These are phyloP conservation scores for Suhomyces bolitotheri DNA, from an alignment of 1,139 yeast genomes.

Conservation along the genomic window DNA sequence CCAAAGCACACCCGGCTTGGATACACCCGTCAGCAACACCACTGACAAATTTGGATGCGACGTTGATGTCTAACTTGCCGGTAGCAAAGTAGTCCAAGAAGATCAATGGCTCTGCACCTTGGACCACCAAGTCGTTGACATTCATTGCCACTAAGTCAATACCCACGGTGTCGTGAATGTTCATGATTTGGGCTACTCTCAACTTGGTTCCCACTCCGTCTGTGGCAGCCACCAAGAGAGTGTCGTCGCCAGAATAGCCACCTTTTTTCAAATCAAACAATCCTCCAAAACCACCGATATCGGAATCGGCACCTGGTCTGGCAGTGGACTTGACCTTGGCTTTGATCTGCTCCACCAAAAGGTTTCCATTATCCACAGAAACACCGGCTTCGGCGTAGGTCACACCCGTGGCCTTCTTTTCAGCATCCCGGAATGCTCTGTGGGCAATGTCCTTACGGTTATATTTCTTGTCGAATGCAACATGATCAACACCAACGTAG, in stretches of 20 bases:
- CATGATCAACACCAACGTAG: constrained; percentile 77
- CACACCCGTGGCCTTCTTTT: constrained; percentile 40
- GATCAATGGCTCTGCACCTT: constrained; percentile 97
- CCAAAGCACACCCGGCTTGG: constrained; percentile 93
- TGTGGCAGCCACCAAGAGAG: constrained; percentile 92
- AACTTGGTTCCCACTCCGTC: constrained; percentile 99
- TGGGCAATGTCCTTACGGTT: constrained; percentile 94
- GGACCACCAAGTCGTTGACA: constrained; percentile 95
- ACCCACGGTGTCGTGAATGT: constrained; percentile 94
- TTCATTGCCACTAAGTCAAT: constrained; percentile 99
- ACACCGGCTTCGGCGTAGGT: constrained; percentile 97
- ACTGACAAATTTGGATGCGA: constrained; percentile 85
- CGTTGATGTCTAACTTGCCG: constrained; percentile 79
- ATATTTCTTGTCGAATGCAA: constrained; percentile 72
- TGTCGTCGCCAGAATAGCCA: constrained; percentile 74
- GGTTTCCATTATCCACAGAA: constrained; percentile 92
- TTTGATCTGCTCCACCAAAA: constrained; percentile 86
- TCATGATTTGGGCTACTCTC: constrained; percentile 87
- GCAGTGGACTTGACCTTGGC: constrained; percentile 90
- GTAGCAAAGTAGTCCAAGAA: constrained; percentile 97
- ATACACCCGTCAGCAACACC: constrained; percentile 98
- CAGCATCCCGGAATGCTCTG: constrained; percentile 76
- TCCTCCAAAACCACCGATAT: constrained; percentile 99
- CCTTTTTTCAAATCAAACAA: constrained; percentile 86
- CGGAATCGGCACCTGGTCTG: constrained; percentile 96